Conservation (phyloP, 192 early-diverging fungal species). For the Linnemannia elongata region DNA sequence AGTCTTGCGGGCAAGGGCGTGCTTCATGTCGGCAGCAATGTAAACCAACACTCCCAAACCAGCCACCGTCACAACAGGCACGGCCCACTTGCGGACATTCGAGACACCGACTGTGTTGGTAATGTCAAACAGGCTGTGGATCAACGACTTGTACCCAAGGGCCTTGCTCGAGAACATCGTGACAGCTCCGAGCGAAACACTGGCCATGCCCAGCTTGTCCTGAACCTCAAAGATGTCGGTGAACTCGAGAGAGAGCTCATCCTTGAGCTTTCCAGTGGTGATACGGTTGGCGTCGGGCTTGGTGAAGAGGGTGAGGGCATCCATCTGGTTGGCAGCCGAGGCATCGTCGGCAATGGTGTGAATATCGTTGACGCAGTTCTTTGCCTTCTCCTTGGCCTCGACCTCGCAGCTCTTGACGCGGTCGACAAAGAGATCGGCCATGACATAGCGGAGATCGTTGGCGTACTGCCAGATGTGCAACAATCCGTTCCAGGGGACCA, state of each 20-base stretch:
- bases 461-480: conserved; percentile 91
- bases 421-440: conserved; percentile 73
- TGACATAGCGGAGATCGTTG: conserved; percentile 77
- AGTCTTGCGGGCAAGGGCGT: conserved; percentile 79
- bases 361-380: conserved; percentile 57
- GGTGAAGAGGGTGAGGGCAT: conserved; percentile 38
- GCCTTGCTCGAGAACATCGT: conserved; percentile 52
- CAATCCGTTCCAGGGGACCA: conserved; percentile 85
- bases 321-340: conserved; percentile 23
- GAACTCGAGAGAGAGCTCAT: conserved; percentile 59
- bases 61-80: conserved; percentile 71
- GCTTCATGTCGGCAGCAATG: conserved; percentile 77
- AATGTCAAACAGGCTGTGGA: conserved; percentile 59
- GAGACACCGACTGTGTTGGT: conserved; percentile 73
- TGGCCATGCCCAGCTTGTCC: conserved; percentile 49
- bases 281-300: conserved; percentile 47
- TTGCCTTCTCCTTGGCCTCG: conserved; percentile 63
- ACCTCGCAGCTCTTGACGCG: conserved; percentile 73
- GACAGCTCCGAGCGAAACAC: conserved; percentile 57
- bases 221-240: conserved; percentile 55
- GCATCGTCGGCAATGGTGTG: conserved; percentile 55
- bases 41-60: conserved; percentile 73
- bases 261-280: conserved; percentile 58
- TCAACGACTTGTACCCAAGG: conserved; percentile 51
- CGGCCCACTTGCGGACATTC: conserved; percentile 71